Evolutionary conservation across 2,329 filamentous ascomycete species (phyloP), one percentile per base, ranked within the genome.

Genomic region (Plectosphaerella cucumerina): DNA sequence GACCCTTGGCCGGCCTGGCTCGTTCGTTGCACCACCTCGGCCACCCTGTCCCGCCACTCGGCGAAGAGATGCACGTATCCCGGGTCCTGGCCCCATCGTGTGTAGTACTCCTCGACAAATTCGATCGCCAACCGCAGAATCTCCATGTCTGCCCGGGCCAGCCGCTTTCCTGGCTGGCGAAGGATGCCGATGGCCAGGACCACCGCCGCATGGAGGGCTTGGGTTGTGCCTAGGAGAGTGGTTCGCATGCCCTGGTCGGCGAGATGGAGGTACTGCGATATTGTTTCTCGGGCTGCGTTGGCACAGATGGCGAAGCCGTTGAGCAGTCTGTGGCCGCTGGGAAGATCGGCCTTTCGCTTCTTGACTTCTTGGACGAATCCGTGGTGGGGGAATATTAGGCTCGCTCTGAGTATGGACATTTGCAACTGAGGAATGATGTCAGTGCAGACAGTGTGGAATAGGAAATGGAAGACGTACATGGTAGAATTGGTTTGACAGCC

Each of bases 131-230:
- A 45, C 14, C 47, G 44, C 17, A 60, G 31, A 0, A 60, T 51
- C 53, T 58, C 55, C 14, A 60, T 43, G 21, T 60, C 59, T 17
- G 59, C 49, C 18, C 59, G 50, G 5, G 56, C 59, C 35, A 60
- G 53, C 11, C 56, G 50, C 5, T 50, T 49, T 10, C 51, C 34
- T 1, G 58, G 59, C 18, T 56, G 49, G 6, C 53, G 52, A 3
- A 60, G 46, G 20, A 60, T 56, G 26, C 51, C 44, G 9, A 60
- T 50, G 0, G 58, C 56, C 14, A 60, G 50, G 2, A 58, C 58
- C 5, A 58, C 48, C 6, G 56, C 55, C 1, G 55, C 52, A 1
- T 60, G 50, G 41, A 58, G 56, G 1, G 54, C 47, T 12, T 52
- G 59, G 14, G 56, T 58, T 14, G 48, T 48, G 11, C 44, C 44